Evolutionary conservation across 352 stramenopile species (phyloP).

Genomic region (Phytophthora ramorum): DNA sequence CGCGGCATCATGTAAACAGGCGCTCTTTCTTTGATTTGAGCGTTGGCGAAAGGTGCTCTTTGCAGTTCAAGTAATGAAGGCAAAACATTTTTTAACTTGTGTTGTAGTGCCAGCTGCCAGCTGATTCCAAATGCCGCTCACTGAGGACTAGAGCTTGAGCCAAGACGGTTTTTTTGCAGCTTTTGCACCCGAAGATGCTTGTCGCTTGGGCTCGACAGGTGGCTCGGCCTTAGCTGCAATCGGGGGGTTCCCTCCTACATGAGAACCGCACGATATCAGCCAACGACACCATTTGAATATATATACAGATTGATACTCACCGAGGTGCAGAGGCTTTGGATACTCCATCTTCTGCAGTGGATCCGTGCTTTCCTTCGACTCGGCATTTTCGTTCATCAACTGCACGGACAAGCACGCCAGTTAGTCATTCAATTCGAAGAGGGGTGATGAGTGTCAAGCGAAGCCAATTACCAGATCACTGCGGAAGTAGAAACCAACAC

Average conservation of each 20-base stretch:
- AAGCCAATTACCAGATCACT: conserved; percentile 57
- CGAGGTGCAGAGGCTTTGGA: conserved; percentile 55
- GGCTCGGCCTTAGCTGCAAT: conserved; percentile 22
- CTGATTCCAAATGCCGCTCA: neutral
- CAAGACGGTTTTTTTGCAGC: conserved; percentile 74
- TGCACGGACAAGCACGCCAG: conserved; percentile 17
- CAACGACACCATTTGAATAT: conserved; percentile 1
- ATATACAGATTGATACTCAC: conserved; percentile 26
- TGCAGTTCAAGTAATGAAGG: conserved; percentile 23
- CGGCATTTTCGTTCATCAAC: conserved; percentile 40
- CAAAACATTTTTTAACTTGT: conserved; percentile 16
- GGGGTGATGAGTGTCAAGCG: neutral
- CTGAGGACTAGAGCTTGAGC: conserved; percentile 63
- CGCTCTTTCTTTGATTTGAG: conserved; percentile 17
- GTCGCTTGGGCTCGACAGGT: conserved; percentile 39
- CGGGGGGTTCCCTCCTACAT: conserved; percentile 33
- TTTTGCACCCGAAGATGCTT: conserved; percentile 38
- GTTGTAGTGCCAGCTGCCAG: neutral
- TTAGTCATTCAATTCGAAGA: conserved; percentile 7
- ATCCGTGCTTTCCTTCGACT: conserved; percentile 49
- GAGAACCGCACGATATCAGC: conserved; percentile 11
- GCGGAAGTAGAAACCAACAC: conserved; percentile 65
- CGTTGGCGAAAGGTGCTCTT: conserved; percentile 13
- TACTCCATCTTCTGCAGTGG: conserved; percentile 39
- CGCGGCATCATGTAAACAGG: conserved; percentile 16